Evolutionary conservation across 306 rosid genomes (phyloP).

Genomic region (Rosa rugosa): DNA sequence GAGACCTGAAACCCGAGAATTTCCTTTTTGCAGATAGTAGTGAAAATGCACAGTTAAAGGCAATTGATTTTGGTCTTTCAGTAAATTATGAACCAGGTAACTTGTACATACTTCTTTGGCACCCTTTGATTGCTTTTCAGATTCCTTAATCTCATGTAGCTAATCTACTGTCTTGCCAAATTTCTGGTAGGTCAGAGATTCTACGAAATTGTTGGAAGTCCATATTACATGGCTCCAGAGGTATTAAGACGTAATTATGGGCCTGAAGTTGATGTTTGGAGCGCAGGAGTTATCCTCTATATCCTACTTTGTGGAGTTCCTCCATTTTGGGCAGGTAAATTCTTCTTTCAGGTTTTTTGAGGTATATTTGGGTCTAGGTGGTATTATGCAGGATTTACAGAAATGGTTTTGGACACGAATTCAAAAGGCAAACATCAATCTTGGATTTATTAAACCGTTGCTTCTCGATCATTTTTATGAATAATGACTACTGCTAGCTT

Average conservation of each 20-base stretch:
- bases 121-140: neutral
- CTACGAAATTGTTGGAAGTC: conserved; percentile 93
- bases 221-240: conserved; percentile 99
- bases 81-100: conserved; percentile 67
- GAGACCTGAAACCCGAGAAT: conserved; percentile 94
- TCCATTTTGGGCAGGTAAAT: conserved; percentile 95
- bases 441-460: no score
- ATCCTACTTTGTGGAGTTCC: conserved; percentile 95
- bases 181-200: conserved; percentile 69
- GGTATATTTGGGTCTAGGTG: neutral
- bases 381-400: neutral
- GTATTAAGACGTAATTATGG: conserved; percentile 83
- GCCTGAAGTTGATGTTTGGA: conserved; percentile 89
- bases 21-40: conserved; percentile 70
- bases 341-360: neutral
- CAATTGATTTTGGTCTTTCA: conserved; percentile 95
- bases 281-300: conserved; percentile 90
- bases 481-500: neutral
- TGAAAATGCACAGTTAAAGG: conserved; percentile 60
- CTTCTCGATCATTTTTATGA: no score
- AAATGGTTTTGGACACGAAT: neutral
- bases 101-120: neutral
- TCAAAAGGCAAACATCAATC: no score
- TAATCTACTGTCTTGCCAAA: neutral
- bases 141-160: neutral